Percentiles rank a stretch among this genome's conserved stretches.
Evolutionary conservation across 78 protist species (phyloP).

Genomic region (Acrasis kona): DNA sequence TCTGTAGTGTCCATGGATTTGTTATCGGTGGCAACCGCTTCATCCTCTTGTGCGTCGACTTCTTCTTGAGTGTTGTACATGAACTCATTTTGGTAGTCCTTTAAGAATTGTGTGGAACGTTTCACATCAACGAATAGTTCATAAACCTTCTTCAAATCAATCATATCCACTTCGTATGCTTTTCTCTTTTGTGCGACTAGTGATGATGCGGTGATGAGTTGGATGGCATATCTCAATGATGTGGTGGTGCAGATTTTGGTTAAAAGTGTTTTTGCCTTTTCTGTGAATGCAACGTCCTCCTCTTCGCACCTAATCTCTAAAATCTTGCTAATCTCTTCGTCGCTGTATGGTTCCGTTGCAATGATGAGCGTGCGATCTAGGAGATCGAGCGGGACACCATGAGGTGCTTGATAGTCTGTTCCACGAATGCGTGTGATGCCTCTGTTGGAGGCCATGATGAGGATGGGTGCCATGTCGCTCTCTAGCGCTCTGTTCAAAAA

Average conservation of each 20-base stretch:
- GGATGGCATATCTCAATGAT: slow-evolving; percentile 90
- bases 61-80: slow-evolving; percentile 33
- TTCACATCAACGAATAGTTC: slow-evolving; percentile 78
- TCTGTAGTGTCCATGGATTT: no score
- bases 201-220: slow-evolving; percentile 77
- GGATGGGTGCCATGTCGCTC: slow-evolving; percentile 83
- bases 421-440: slow-evolving; percentile 93
- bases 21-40: no score
- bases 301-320: slow-evolving; percentile 56
- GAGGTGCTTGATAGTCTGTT: slow-evolving; percentile 83
- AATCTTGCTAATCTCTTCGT: slow-evolving; percentile 31
- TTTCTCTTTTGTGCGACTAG: slow-evolving; percentile 72
- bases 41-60: slow-evolving; percentile 15
- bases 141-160: slow-evolving; percentile 76
- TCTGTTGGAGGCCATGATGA: slow-evolving; percentile 93
- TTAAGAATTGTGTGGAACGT: slow-evolving; percentile 71
- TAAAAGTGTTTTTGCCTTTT: slow-evolving; percentile 73
- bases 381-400: slow-evolving; percentile 96
- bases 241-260: slow-evolving; percentile 73
- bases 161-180: slow-evolving; percentile 47
- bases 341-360: slow-evolving; percentile 29
- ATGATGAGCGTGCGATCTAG: slow-evolving; percentile 77
- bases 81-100: slow-evolving; percentile 67
- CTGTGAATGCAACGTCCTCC: slow-evolving; percentile 91
- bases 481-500: slow-evolving; percentile 96